Evolutionary conservation across 2,329 filamentous ascomycete species (phyloP).

Genomic region (Trichoderma koningiopsis): DNA sequence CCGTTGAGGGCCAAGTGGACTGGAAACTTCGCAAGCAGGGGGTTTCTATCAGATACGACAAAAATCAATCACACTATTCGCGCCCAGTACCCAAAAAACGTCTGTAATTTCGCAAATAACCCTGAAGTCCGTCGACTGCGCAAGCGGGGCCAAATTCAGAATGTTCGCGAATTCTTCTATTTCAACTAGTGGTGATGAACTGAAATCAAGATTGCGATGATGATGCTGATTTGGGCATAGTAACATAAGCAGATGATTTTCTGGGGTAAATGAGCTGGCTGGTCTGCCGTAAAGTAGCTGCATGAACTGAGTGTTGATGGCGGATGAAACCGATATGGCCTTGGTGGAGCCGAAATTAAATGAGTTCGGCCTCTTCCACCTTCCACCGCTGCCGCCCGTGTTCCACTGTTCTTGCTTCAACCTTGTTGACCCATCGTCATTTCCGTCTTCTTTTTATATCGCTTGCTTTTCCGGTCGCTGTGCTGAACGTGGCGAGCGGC

Average conservation of each 20-base stretch:
- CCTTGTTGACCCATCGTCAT: conserved; percentile 18
- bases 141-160: conserved; percentile 17
- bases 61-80: conserved; percentile 21
- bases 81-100: conserved; percentile 16
- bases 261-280: conserved; percentile 22
- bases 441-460: conserved; percentile 5
- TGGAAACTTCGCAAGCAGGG: conserved; percentile 23
- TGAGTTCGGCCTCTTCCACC: conserved; percentile 19
- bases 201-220: conserved; percentile 13
- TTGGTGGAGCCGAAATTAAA: conserved; percentile 23
- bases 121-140: conserved; percentile 18
- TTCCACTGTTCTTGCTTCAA: conserved; percentile 17
- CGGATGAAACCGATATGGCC: conserved; percentile 3
- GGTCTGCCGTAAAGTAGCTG: conserved; percentile 9
- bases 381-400: conserved; percentile 15
- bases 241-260: conserved; percentile 10
- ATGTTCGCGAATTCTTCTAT: conserved; percentile 14
- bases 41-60: conserved; percentile 22
- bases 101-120: conserved; percentile 30
- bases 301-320: conserved; percentile 13
- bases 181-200: conserved; percentile 19
- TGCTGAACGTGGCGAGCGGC: background rate
- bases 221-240: conserved; percentile 24
- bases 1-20: conserved; percentile 10
- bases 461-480: background rate